A percentile compares a stretch with the other conserved stretches of the same genome.
phyloP scores from a whole-genome alignment of 805 yeast genomes.

The Cyberlindnera saturnus region DNA sequence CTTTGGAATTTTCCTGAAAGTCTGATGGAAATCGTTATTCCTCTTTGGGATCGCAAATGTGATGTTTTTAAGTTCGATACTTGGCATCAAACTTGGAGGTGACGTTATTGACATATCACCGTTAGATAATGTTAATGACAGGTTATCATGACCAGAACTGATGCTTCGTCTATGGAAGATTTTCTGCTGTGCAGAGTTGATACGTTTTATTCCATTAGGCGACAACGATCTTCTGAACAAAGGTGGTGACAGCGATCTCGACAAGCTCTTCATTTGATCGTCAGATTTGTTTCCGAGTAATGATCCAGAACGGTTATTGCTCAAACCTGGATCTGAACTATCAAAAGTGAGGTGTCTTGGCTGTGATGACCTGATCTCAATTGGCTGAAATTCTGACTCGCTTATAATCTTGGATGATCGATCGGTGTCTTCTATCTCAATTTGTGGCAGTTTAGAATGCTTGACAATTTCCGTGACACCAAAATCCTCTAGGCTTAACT shows the following conservation, averaged over 20 bases:
- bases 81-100: slow-evolving; percentile 3
- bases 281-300: background rate
- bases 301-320: background rate
- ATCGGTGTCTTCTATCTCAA: background rate
- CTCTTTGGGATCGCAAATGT: slow-evolving; percentile 50
- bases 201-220: slow-evolving; percentile 4
- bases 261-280: background rate
- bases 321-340: background rate
- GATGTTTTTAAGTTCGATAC: slow-evolving; percentile 14
- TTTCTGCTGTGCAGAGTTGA: background rate
- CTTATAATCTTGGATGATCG: no score
- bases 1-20: slow-evolving; percentile 62
- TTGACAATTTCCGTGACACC: slow-evolving; percentile 6
- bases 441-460: background rate
- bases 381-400: background rate
- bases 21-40: slow-evolving; percentile 69
- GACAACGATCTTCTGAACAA: slow-evolving; percentile 14
- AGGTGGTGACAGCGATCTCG: slow-evolving; percentile 10
- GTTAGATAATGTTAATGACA: background rate
- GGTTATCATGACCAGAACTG: slow-evolving; percentile 3
- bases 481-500: slow-evolving; percentile 35
- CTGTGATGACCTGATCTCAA: background rate
- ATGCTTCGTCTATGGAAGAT: slow-evolving; percentile 2
- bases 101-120: slow-evolving; percentile 7
- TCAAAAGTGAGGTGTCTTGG: background rate